Conservation (phyloP, 2,329 filamentous ascomycete genomes). For the Ophiostoma novo-ulmi region DNA sequence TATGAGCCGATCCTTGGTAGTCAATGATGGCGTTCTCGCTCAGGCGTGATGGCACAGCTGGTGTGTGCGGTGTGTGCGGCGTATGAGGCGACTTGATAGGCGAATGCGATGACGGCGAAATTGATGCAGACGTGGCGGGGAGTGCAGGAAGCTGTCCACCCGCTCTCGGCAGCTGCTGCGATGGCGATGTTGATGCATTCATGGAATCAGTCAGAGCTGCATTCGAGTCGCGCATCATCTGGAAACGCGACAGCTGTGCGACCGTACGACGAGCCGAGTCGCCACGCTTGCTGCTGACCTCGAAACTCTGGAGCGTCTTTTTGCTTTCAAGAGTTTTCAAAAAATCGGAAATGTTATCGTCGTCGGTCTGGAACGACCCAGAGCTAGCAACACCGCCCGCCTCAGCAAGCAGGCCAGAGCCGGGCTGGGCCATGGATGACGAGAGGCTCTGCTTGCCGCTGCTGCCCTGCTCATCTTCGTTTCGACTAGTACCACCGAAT, state of each 20-base stretch:
- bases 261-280: constrained; percentile 68
- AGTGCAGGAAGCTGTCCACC: constrained; percentile 31
- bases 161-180: constrained; percentile 40
- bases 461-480: constrained; percentile 68
- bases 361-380: constrained; percentile 66
- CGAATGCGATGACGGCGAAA: constrained; percentile 74
- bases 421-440: constrained; percentile 65
- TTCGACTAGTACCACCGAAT: constrained; percentile 64
- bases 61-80: constrained; percentile 89
- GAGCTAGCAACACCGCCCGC: constrained; percentile 55
- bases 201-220: constrained; percentile 87
- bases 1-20: constrained; percentile 40
- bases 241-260: constrained; percentile 77
- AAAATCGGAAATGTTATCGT: constrained; percentile 91
- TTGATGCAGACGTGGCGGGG: constrained; percentile 52
- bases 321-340: constrained; percentile 81
- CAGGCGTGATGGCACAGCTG: constrained; percentile 86
- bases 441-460: constrained; percentile 74
- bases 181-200: constrained; percentile 80
- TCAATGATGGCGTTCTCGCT: constrained; percentile 84
- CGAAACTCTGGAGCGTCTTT: constrained; percentile 79
- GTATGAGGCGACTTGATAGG: constrained; percentile 88
- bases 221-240: constrained; percentile 83
- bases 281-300: constrained; percentile 61
- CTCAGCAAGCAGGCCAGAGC: constrained; percentile 73